Evolutionary conservation across 139 green algal genomes (phyloP).

Genomic region (Picochlorum sp.): DNA sequence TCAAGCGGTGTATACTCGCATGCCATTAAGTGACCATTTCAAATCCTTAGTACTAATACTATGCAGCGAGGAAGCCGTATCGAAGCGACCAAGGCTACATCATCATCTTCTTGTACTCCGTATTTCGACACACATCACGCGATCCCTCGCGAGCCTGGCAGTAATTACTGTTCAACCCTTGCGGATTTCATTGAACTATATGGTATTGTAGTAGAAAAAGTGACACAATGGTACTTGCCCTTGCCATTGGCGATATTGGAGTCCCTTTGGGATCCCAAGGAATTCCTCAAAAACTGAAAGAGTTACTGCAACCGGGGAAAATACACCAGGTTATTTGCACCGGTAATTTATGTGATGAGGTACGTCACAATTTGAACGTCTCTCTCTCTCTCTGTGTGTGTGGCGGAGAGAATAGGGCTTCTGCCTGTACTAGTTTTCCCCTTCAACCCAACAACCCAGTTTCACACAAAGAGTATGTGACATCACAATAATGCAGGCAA

Average conservation of each 20-base stretch:
- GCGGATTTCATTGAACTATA: no score
- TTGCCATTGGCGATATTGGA: constrained; percentile 89
- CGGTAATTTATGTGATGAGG: constrained; percentile 71
- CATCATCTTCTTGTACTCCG: no score
- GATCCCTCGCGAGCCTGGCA: no score
- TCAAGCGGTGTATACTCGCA: no score
- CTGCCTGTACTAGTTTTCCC: neutral
- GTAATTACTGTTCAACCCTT: no score
- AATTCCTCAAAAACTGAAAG: constrained; percentile 83
- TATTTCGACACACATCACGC: no score
- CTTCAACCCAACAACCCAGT: neutral
- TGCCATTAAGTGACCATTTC: no score
- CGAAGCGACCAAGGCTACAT: no score
- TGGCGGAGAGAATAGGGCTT: constrained; percentile 35
- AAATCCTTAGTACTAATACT: no score
- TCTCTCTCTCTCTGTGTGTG: no score
- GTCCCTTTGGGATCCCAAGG: constrained; percentile 76
- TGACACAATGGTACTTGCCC: constrained; percentile 78
- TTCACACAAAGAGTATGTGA: neutral
- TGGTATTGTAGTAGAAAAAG: neutral
- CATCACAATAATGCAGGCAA: constrained; percentile 37
- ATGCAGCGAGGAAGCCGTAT: no score
- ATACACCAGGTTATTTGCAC: constrained; percentile 83
- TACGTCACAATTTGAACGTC: neutral
- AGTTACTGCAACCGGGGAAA: constrained; percentile 87